phyloP scores from a whole-genome alignment of 768 basidiomycete genomes.

The Lentinula sp. region DNA sequence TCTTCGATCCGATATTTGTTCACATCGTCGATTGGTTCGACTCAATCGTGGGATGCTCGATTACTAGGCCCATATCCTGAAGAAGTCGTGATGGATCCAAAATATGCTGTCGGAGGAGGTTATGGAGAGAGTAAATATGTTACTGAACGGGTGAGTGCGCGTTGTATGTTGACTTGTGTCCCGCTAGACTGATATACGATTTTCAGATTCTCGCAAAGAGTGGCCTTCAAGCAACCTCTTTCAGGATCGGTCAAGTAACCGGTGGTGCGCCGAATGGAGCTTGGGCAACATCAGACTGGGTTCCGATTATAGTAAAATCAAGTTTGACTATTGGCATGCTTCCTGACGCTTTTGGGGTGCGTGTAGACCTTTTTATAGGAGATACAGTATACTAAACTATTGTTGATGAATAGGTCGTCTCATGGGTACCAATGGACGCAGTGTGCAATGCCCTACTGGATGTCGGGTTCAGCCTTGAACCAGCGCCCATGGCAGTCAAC shows the following conservation, averaged over 20 bases:
- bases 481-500: conserved; percentile 22
- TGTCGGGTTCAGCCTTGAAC: conserved; percentile 17
- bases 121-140: conserved; percentile 34
- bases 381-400: neutral
- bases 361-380: conserved; percentile 14
- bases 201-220: conserved; percentile 22
- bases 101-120: conserved; percentile 23
- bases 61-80: conserved; percentile 21
- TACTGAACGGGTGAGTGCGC: conserved; percentile 22
- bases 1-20: conserved; percentile 20
- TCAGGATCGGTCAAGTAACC: conserved; percentile 39
- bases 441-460: conserved; percentile 26
- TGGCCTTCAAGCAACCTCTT: conserved; percentile 22
- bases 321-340: conserved; percentile 21
- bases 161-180: neutral
- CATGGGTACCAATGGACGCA: conserved; percentile 32
- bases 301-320: conserved; percentile 36
- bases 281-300: conserved; percentile 41
- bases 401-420: conserved; percentile 14
- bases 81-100: conserved; percentile 16
- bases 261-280: conserved; percentile 33
- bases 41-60: conserved; percentile 18
- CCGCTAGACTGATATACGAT: neutral
- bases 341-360: conserved; percentile 24
- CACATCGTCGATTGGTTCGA: conserved; percentile 23